Base-by-base conservation (phyloP, 2,329 filamentous ascomycete genomes). In the Chaetothyriales sp. region DNA sequence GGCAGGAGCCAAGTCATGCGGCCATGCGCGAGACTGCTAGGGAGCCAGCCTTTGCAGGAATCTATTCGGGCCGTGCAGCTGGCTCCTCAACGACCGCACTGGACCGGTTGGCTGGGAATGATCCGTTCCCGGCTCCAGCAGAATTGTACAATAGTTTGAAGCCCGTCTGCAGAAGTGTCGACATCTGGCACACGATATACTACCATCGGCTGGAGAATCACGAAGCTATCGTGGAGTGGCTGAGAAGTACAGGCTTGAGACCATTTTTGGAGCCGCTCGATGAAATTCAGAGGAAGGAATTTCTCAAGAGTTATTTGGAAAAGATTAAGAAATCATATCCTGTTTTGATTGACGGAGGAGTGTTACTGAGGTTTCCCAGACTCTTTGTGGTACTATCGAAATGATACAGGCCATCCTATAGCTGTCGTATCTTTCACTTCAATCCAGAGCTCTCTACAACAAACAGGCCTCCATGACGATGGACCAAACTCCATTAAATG, bases 171-270 rank as follows among this genome's bases (percentile, higher is more conserved):
- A 57, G 63, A 0, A 58, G 56, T 1, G 67, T 82, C 2, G 66
- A 78, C 55, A 62, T 81, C 1, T 82, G 77, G 74, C 70, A 74
- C 44, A 77, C 75, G 1, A 61, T 64, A 43, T 82, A 82, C 55
- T 65, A 73, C 22, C 78, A 81, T 61, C 62, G 71, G 0, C 60
- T 81, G 52, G 65, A 69, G 2, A 69, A 67, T 19, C 75, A 75
- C 18, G 55, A 63, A 10, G 73, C 68, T 1, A 74, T 82, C 44
- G 73, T 81, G 5, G 77, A 80, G 61, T 82, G 78, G 78, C 73
- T 81, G 2, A 75, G 73, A 56, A 74, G 76, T 0, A 79, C 76
- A 0, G 78, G 77, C 0, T 60, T 82, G 57, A 68, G 71, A 57
- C 78, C 78, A 0, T 82, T 71, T 57, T 49, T 81, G 50, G 69